phyloP scores from a whole-genome alignment of 108 stramenopile genomes.

The Fragilariopsis cylindrus region DNA sequence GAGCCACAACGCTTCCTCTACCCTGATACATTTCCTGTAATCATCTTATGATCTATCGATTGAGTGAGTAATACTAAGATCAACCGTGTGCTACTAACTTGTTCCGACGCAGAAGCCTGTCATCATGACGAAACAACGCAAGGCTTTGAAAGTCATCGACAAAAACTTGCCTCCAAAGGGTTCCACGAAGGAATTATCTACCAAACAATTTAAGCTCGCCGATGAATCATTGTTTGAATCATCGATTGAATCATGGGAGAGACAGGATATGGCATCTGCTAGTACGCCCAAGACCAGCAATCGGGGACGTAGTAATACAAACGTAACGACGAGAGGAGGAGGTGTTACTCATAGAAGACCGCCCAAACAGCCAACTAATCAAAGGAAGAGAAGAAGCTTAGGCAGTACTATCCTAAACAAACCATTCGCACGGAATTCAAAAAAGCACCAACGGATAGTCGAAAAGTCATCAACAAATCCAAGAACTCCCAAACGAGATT shows the following conservation, averaged over 20 bases:
- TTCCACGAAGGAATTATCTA: background rate
- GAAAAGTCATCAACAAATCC: too few species aligned
- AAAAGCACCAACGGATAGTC: too few species aligned
- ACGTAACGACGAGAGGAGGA: slow-evolving; percentile 1
- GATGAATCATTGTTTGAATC: background rate
- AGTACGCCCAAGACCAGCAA: slow-evolving; percentile 39
- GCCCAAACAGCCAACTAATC: background rate
- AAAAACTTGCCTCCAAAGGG: slow-evolving; percentile 4
- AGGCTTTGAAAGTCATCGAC: slow-evolving; percentile 14
- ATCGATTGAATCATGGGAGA: background rate
- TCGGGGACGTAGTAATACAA: background rate
- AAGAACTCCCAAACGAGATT: too few species aligned
- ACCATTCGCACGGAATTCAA: too few species aligned
- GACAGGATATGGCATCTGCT: slow-evolving; percentile 1
- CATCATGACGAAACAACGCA: slow-evolving; percentile 15
- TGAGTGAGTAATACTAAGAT: background rate
- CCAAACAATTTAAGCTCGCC: too few species aligned
- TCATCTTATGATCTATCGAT: too few species aligned
- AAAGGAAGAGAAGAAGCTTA: background rate
- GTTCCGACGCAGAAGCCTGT: too few species aligned
- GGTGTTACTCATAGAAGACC: background rate
- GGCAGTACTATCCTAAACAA: slow-evolving; percentile 8
- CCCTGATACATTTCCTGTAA: too few species aligned
- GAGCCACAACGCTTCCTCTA: too few species aligned
- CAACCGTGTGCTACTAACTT: background rate